These are phyloP conservation scores for Vigna unguiculata DNA, from an alignment of 306 rosid species.

Conservation along the genomic window DNA sequence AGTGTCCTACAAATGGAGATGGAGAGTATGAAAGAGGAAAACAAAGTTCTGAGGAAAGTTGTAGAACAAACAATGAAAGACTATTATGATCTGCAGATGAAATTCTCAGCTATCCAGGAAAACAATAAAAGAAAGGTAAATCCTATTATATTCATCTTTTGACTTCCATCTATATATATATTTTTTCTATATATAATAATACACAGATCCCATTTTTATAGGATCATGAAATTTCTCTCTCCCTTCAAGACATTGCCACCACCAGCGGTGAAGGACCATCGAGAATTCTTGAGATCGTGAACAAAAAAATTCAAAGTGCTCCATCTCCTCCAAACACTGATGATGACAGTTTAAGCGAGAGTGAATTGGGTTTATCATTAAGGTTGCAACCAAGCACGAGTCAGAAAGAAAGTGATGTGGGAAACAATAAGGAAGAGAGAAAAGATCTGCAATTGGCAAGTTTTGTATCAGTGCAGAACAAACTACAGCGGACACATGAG, in stretches of 20 bases:
- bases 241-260: conserved; percentile 53
- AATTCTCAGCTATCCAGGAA: conserved; percentile 66
- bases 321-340: conserved; percentile 41
- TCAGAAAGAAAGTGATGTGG: conserved; percentile 38
- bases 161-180: background rate
- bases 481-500: conserved; percentile 50
- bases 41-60: conserved; percentile 69
- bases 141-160: conserved; percentile 1
- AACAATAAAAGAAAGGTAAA: conserved; percentile 64
- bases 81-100: conserved; percentile 76
- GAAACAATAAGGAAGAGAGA: conserved; percentile 33
- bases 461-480: conserved; percentile 53
- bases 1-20: conserved; percentile 72
- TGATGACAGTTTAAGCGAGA: conserved; percentile 41
- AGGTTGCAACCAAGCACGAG: conserved; percentile 58
- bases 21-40: conserved; percentile 89
- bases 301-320: conserved; percentile 38
- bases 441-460: conserved; percentile 40
- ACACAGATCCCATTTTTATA: conserved; percentile 40
- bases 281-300: conserved; percentile 43
- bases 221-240: conserved; percentile 67
- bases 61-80: conserved; percentile 89
- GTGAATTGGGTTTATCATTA: conserved; percentile 75
- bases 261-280: conserved; percentile 45
- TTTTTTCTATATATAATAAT: conserved; percentile 3